A percentile compares a stretch with the other conserved stretches of the same genome.
These are phyloP conservation scores for Peronospora farinosa DNA, from an alignment of 352 stramenopile genomes.

Conservation along the genomic window DNA sequence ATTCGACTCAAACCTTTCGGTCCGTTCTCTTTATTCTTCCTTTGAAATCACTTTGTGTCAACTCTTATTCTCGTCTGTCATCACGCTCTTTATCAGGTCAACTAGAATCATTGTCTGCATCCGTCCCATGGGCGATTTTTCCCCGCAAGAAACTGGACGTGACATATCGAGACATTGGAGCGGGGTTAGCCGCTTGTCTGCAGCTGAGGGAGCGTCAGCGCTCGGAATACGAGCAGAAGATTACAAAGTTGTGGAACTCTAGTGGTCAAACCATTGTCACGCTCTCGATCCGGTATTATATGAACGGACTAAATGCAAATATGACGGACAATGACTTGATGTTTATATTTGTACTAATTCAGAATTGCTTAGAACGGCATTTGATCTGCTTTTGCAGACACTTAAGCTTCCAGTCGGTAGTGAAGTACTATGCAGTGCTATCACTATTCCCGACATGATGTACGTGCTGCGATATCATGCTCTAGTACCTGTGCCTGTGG, in stretches of 20 bases:
- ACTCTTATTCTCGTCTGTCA: no score
- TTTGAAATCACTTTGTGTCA: no score
- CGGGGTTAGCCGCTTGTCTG: constrained; percentile 49
- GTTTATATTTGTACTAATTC: neutral
- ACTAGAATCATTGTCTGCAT: constrained; percentile 31
- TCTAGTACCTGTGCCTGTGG: constrained; percentile 66
- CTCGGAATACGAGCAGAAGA: constrained; percentile 38
- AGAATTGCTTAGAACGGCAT: constrained; percentile 49
- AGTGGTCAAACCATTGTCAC: constrained; percentile 54
- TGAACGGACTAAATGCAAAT: neutral
- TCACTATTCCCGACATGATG: constrained; percentile 85
- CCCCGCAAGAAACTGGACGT: constrained; percentile 80
- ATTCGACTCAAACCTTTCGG: no score
- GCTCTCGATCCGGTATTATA: constrained; percentile 59
- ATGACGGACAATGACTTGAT: no score
- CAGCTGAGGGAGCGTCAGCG: constrained; percentile 54
- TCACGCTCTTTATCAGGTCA: no score
- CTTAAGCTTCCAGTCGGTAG: constrained; percentile 58
- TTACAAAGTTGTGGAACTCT: constrained; percentile 51
- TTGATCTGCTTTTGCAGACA: constrained; percentile 75
- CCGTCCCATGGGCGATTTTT: constrained; percentile 69
- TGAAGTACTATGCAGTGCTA: constrained; percentile 73
- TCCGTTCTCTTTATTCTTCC: no score
- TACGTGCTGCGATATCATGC: constrained; percentile 69
- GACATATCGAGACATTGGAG: constrained; percentile 61